phyloP scores from a whole-genome alignment of 805 yeast genomes.

The Kluyveromyces aestuarii region DNA sequence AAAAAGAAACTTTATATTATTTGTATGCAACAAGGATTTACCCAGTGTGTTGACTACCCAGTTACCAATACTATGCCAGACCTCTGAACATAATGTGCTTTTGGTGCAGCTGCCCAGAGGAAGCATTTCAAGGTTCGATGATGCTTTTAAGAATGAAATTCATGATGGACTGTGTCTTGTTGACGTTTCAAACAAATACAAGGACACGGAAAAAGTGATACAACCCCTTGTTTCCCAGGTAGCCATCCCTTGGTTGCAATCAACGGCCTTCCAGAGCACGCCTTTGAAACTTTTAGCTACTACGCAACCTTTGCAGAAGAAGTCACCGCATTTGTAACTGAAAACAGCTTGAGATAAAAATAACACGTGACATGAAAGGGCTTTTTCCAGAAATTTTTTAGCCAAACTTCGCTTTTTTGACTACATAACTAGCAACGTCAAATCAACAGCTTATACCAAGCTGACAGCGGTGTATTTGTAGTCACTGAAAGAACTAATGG shows the following conservation, averaged over 20 bases:
- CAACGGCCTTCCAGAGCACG: background rate
- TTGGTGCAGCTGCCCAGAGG: constrained; percentile 53
- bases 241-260: constrained; percentile 21
- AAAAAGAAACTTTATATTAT: constrained; percentile 24
- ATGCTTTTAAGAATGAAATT: constrained; percentile 3
- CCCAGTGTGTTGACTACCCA: constrained; percentile 45
- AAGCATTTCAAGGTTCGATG: constrained; percentile 10
- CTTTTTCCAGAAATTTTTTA: background rate
- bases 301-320: constrained; percentile 1
- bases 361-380: background rate
- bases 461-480: too few relatives aligned
- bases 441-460: too few relatives aligned
- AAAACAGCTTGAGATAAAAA: too few relatives aligned
- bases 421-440: background rate
- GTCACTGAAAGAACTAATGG: constrained; percentile 32
- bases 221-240: constrained; percentile 9
- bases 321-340: background rate
- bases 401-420: background rate
- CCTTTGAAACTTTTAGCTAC: constrained; percentile 5
- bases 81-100: constrained; percentile 34
- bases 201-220: constrained; percentile 13
- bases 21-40: constrained; percentile 52
- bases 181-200: constrained; percentile 14
- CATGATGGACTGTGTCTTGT: constrained; percentile 20
- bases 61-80: constrained; percentile 46